These are phyloP conservation scores for Draba incana DNA, from an alignment of 345 rosid species.

Conservation along the genomic window DNA sequence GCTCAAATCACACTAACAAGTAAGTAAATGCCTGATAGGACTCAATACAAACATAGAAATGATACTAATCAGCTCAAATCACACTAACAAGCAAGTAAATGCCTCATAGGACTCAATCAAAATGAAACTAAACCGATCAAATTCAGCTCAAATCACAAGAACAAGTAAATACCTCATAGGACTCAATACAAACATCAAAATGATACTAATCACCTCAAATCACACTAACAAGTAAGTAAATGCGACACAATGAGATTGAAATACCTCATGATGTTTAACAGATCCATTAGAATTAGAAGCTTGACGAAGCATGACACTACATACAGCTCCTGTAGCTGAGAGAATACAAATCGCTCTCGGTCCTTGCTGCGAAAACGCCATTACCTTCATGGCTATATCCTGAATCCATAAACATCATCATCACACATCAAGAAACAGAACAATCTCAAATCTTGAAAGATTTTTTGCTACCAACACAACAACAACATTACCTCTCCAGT, in stretches of 20 bases:
- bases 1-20: background rate
- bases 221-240: background rate
- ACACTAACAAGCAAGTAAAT: background rate
- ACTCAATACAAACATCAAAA: conserved; percentile 6
- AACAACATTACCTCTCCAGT: conserved; percentile 72
- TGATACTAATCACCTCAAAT: conserved; percentile 2
- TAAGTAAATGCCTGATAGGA: too few relatives aligned
- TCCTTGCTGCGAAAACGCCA: conserved; percentile 83
- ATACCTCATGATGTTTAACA: conserved; percentile 75
- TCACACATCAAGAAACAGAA: background rate
- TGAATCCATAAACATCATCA: conserved; percentile 40
- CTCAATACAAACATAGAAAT: conserved; percentile 8
- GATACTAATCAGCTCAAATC: conserved; percentile 2
- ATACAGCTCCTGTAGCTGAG: conserved; percentile 89
- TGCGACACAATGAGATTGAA: too few relatives aligned
- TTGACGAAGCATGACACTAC: conserved; percentile 80
- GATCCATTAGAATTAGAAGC: conserved; percentile 59
- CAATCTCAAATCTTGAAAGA: background rate
- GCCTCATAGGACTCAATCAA: background rate
- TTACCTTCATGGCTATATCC: conserved; percentile 82
- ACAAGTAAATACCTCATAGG: too few relatives aligned
- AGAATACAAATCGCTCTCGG: conserved; percentile 91
- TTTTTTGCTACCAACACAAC: too few relatives aligned
- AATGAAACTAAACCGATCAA: background rate
- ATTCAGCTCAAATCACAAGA: background rate